These are phyloP conservation scores for Septoria linicola DNA, from an alignment of 2,329 filamentous ascomycete genomes.

Conservation along the genomic window DNA sequence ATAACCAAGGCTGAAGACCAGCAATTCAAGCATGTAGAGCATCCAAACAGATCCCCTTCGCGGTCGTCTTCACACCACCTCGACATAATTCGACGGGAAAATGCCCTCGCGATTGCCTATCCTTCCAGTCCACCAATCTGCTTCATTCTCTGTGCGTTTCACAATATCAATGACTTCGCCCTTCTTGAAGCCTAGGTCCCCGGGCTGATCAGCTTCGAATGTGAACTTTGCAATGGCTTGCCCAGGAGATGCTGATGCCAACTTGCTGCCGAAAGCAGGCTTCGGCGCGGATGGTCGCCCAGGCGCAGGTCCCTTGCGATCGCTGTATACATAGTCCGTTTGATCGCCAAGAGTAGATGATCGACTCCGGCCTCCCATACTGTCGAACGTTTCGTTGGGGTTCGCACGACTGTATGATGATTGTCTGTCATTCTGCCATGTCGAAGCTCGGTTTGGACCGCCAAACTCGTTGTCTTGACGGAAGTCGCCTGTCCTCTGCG, in stretches of 20 bases:
- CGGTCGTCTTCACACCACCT: slow-evolving; percentile 23
- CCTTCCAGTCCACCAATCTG: slow-evolving; percentile 97
- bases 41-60: background rate
- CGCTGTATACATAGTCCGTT: slow-evolving; percentile 55
- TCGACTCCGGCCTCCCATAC: slow-evolving; percentile 33
- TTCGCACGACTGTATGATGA: slow-evolving; percentile 62
- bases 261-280: slow-evolving; percentile 75
- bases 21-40: background rate
- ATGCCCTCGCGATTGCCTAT: slow-evolving; percentile 79
- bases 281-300: slow-evolving; percentile 83
- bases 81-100: slow-evolving; percentile 61
- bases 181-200: slow-evolving; percentile 94
- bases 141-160: slow-evolving; percentile 89
- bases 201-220: slow-evolving; percentile 90
- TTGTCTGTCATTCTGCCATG: slow-evolving; percentile 67
- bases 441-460: slow-evolving; percentile 61
- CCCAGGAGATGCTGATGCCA: slow-evolving; percentile 60
- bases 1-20: background rate
- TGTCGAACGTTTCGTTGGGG: slow-evolving; percentile 52
- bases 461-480: slow-evolving; percentile 44
- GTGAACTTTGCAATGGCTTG: slow-evolving; percentile 90
- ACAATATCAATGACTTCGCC: slow-evolving; percentile 92
- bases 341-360: slow-evolving; percentile 44
- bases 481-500: slow-evolving; percentile 48
- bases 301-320: slow-evolving; percentile 58